Base-by-base conservation (phyloP, 2,329 filamentous ascomycete species). In the Colletotrichum zoysiae region DNA sequence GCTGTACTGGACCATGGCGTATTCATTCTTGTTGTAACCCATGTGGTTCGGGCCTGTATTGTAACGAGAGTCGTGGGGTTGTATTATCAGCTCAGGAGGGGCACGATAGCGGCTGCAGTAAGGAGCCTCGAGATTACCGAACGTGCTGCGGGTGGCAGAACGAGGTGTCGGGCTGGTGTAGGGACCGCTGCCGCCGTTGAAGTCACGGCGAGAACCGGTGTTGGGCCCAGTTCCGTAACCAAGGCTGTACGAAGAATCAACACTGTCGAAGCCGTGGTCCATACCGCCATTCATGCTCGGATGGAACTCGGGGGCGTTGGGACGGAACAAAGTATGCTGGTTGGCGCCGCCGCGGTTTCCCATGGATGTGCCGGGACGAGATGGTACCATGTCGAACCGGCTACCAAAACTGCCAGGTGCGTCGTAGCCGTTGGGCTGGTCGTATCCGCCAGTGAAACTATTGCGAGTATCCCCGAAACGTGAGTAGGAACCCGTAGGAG, bases 231-330 rank as follows among this genome's bases (percentile, higher is more conserved):
- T 44, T 33, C 65, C 57, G 38, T 73, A 61, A 38, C 51, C 42
- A 26, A 67, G 46, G 58, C 53, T 70, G 60, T 60, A 59, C 35
- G 65, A 74, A 42, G 65, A 38, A 65, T 65, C 69, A 30, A 48
- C 38, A 26, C 60, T 64, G 26, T 64, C 56, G 23, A 50, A 61
- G 35, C 40, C 6, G 9, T 51, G 46, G 35, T 51, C 56, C 26
- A 53, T 61, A n/a, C n/a, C 11, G 26, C 57, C 70, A 23, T 42
- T 51, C 35, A 67, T 70, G 70, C 74, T 66, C 18, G 78, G 79
- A 35, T 78, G 79, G 35, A 81, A 80, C 65, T 82, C 80, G 5
- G 77, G 75, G n/a, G 78, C 79, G 44, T 76, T 78, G 44, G 79
- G 77, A 11, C 79, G 77, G 72, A 82, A 83, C 73, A 74, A 35